phyloP scores from a whole-genome alignment of 768 basidiomycete genomes.

The Leccinum variicolor region DNA sequence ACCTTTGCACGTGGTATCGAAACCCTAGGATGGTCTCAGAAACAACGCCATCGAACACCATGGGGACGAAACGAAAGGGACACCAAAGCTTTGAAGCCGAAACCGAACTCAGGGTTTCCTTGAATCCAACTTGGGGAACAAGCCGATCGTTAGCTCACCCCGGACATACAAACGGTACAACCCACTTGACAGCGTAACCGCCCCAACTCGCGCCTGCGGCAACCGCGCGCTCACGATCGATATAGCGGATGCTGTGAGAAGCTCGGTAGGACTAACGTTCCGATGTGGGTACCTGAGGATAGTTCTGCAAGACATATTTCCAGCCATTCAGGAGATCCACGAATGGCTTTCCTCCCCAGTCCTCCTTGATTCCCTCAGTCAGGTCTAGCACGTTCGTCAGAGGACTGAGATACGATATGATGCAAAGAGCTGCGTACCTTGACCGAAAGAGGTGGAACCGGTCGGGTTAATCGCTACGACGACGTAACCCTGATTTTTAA shows the following conservation, averaged over 20 bases:
- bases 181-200: constrained; percentile 85
- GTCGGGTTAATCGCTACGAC: constrained; percentile 89
- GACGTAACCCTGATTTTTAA: constrained; percentile 87
- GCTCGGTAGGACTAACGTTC: not conserved
- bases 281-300: constrained; percentile 53
- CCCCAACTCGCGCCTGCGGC: constrained; percentile 85
- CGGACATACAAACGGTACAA: not conserved
- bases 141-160: not conserved
- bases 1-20: constrained; percentile 76
- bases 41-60: not conserved
- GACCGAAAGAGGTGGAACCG: constrained; percentile 90
- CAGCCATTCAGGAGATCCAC: constrained; percentile 73
- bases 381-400: constrained; percentile 44
- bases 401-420: not conserved
- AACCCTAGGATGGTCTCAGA: constrained; percentile 44
- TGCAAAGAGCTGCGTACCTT: constrained; percentile 43
- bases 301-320: constrained; percentile 64
- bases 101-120: constrained; percentile 85
- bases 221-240: constrained; percentile 65
- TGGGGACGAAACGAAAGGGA: constrained; percentile 12
- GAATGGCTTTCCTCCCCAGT: constrained; percentile 88
- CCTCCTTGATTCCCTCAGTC: constrained; percentile 74
- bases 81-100: constrained; percentile 88
- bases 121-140: constrained; percentile 76
- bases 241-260: constrained; percentile 35